Evolutionary conservation across 2,329 filamentous ascomycete species (phyloP).

Genomic region (Colletotrichum scovillei): DNA sequence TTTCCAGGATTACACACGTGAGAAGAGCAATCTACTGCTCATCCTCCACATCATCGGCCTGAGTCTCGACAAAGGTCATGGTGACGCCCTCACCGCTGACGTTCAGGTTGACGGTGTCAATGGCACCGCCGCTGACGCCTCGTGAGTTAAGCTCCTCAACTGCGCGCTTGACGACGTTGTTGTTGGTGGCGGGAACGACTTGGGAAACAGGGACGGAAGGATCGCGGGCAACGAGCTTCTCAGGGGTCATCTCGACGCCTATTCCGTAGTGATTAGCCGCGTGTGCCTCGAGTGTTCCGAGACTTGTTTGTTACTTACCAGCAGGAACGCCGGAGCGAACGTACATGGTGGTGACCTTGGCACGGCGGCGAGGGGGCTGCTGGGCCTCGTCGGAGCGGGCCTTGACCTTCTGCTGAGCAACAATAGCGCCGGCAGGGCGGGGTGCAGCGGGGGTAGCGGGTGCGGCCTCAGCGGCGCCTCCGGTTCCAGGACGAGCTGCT

Average conservation of each 20-base stretch:
- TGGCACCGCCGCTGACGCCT: slow-evolving; percentile 40
- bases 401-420: slow-evolving; percentile 32
- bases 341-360: slow-evolving; percentile 60
- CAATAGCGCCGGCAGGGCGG: slow-evolving; percentile 18
- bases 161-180: slow-evolving; percentile 29
- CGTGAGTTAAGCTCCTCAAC: slow-evolving; percentile 34
- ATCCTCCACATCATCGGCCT: slow-evolving; percentile 44
- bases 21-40: slow-evolving; percentile 40
- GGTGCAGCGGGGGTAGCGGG: not conserved
- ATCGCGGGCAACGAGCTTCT: slow-evolving; percentile 33
- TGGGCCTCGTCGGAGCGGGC: slow-evolving; percentile 27
- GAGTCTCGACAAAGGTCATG: slow-evolving; percentile 58
- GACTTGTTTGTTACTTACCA: slow-evolving; percentile 46
- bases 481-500: slow-evolving; percentile 41
- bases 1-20: not conserved
- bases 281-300: not conserved
- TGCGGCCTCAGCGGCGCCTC: not conserved
- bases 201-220: slow-evolving; percentile 20
- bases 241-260: slow-evolving; percentile 32
- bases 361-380: slow-evolving; percentile 47
- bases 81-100: slow-evolving; percentile 57
- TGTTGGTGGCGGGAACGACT: slow-evolving; percentile 7
- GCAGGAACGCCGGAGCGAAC: slow-evolving; percentile 55
- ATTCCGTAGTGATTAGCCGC: not conserved
- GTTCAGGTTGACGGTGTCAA: slow-evolving; percentile 58